Evolutionary conservation across 192 early-diverging fungal species (phyloP).

Genomic region (Glomus cerebriforme): DNA sequence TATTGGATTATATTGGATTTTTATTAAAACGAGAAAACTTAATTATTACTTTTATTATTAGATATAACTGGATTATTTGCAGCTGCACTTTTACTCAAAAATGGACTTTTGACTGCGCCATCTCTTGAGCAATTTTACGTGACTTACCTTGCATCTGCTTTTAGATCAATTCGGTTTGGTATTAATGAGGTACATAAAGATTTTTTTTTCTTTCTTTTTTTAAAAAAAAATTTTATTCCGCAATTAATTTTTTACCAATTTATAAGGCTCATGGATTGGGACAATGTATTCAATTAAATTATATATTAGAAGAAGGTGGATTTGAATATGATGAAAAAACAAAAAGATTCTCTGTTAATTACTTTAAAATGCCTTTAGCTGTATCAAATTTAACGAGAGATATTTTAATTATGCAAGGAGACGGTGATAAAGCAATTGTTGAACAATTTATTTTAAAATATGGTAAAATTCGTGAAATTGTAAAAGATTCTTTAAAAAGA

Average conservation of each 20-base stretch:
- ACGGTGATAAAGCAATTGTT: not conserved
- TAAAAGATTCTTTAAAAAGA: not conserved
- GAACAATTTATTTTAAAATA: not conserved
- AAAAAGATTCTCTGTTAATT: not conserved
- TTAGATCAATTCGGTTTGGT: slow-evolving; percentile 72
- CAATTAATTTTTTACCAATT: not conserved
- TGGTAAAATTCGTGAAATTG: not conserved
- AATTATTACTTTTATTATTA: not conserved
- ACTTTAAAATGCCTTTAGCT: not conserved
- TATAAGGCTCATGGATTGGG: slow-evolving; percentile 68
- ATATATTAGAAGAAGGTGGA: slow-evolving; percentile 65
- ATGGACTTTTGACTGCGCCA: slow-evolving; percentile 59
- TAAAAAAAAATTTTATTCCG: no score
- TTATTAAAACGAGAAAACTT: slow-evolving; percentile 52
- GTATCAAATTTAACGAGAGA: not conserved
- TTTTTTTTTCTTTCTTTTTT: no score
- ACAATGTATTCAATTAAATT: slow-evolving; percentile 73
- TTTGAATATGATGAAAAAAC: slow-evolving; percentile 48
- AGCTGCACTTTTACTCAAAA: slow-evolving; percentile 52
- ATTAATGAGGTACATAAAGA: slow-evolving; percentile 45
- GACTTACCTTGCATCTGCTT: slow-evolving; percentile 73
- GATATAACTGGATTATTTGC: not conserved
- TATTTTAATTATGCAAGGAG: not conserved
- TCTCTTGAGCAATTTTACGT: slow-evolving; percentile 65
- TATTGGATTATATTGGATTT: no score